These are phyloP conservation scores for Myxozyma neotropica DNA, from an alignment of 805 yeast species.

Conservation along the genomic window DNA sequence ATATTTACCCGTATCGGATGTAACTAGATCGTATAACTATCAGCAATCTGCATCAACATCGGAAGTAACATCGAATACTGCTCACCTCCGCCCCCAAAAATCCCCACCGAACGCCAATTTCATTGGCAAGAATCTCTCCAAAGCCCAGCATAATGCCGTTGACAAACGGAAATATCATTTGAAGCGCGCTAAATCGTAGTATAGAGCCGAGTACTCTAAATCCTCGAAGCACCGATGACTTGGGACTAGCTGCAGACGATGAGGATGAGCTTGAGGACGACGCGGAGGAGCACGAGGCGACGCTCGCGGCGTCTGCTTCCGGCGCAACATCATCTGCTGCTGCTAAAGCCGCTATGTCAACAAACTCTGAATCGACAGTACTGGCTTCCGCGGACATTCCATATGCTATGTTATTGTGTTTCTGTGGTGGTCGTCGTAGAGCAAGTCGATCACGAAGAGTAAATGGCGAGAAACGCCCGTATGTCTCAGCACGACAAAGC, in stretches of 20 bases:
- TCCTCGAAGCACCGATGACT: neutral
- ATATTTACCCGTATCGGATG: slow-evolving; percentile 22
- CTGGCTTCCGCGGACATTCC: neutral
- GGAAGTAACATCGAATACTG: too few species aligned
- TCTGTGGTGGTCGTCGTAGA: too few species aligned
- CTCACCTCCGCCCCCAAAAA: slow-evolving; percentile 75
- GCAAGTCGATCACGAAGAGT: too few species aligned
- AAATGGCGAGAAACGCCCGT: too few species aligned
- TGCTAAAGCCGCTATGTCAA: neutral
- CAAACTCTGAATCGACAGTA: neutral
- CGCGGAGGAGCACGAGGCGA: neutral
- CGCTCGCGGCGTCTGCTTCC: neutral
- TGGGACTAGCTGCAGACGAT: neutral
- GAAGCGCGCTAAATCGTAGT: slow-evolving; percentile 51
- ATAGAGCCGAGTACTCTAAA: slow-evolving; percentile 1
- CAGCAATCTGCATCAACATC: too few species aligned
- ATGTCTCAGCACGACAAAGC: neutral
- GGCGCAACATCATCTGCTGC: neutral
- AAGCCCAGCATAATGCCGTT: slow-evolving; percentile 96
- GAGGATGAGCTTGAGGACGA: neutral
- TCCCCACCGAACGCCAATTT: slow-evolving; percentile 76
- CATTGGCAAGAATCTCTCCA: slow-evolving; percentile 94
- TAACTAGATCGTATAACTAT: neutral
- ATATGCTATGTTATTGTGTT: too few species aligned
- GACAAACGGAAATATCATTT: slow-evolving; percentile 79